Percentiles rank a stretch among this genome's conserved stretches.
phyloP scores from a whole-genome alignment of 2,329 filamentous ascomycete genomes.

The Lasiodiplodia theobromae region DNA sequence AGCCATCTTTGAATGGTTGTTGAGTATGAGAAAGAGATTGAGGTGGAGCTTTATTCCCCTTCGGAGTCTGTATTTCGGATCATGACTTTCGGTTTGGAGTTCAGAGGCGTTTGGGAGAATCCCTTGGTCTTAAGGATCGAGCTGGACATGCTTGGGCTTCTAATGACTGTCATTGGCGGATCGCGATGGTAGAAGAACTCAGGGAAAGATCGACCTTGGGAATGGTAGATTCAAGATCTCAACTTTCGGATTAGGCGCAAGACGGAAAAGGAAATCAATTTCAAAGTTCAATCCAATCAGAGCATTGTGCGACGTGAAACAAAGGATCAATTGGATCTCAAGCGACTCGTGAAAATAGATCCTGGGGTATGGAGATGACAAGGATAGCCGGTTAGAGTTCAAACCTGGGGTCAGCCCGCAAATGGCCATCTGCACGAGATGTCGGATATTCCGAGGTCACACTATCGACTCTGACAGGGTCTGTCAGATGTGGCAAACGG shows the following conservation, averaged over 20 bases:
- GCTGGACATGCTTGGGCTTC: constrained; percentile 10
- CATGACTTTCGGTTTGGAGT: neutral
- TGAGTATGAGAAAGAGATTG: neutral
- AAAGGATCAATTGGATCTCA: neutral
- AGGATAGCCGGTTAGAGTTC: neutral
- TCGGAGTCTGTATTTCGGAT: constrained; percentile 7
- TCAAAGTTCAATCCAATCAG: neutral
- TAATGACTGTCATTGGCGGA: constrained; percentile 22
- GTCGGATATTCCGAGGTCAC: neutral
- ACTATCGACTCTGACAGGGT: neutral
- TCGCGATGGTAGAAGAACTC: constrained; percentile 17
- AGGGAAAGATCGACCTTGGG: constrained; percentile 11
- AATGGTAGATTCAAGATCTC: constrained; percentile 26
- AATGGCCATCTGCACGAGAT: neutral
- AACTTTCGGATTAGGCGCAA: neutral
- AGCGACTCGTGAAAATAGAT: neutral
- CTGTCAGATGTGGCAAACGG: neutral
- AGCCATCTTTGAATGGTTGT: constrained; percentile 18
- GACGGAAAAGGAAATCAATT: constrained; percentile 13
- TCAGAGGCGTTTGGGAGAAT: neutral
- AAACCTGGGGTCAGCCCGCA: neutral
- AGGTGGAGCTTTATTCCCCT: no score
- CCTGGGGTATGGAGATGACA: neutral
- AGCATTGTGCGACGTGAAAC: neutral
- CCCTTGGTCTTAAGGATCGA: constrained; percentile 27